phyloP scores from a whole-genome alignment of 805 yeast species.

The Saccharomycopsis capsularis region DNA sequence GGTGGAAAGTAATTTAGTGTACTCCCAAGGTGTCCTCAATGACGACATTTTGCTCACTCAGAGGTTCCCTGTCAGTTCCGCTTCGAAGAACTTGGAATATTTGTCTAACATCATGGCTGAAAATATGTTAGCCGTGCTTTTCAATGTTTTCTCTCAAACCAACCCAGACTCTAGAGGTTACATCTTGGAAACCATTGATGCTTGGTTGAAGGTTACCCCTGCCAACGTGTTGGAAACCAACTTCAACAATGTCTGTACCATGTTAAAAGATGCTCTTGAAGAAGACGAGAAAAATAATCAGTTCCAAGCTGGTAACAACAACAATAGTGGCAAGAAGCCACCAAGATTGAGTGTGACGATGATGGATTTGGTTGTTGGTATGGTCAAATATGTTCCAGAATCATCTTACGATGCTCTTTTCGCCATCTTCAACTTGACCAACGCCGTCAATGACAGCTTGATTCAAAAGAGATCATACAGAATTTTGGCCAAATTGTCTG shows the following conservation, averaged over 20 bases:
- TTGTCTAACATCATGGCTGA: slow-evolving; percentile 55
- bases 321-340: slow-evolving; percentile 27
- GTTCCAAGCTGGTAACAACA: slow-evolving; percentile 29
- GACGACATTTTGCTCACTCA: slow-evolving; percentile 54
- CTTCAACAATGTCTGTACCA: slow-evolving; percentile 77
- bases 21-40: slow-evolving; percentile 52
- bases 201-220: slow-evolving; percentile 64
- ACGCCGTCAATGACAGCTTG: slow-evolving; percentile 50
- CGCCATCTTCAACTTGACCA: slow-evolving; percentile 67
- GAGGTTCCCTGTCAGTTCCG: slow-evolving; percentile 49
- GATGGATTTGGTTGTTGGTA: slow-evolving; percentile 84
- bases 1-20: slow-evolving; percentile 68
- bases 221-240: slow-evolving; percentile 62
- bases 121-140: slow-evolving; percentile 76
- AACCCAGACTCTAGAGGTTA: slow-evolving; percentile 75
- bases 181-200: slow-evolving; percentile 80
- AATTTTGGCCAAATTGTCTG: slow-evolving; percentile 62
- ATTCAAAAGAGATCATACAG: slow-evolving; percentile 88
- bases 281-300: slow-evolving; percentile 32
- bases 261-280: slow-evolving; percentile 69
- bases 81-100: slow-evolving; percentile 53
- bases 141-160: slow-evolving; percentile 91
- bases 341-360: slow-evolving; percentile 69
- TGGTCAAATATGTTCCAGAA: slow-evolving; percentile 77
- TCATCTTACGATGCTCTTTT: slow-evolving; percentile 67